phyloP scores from a whole-genome alignment of 176 grass and related monocot species.

The Oryza glumipatula region DNA sequence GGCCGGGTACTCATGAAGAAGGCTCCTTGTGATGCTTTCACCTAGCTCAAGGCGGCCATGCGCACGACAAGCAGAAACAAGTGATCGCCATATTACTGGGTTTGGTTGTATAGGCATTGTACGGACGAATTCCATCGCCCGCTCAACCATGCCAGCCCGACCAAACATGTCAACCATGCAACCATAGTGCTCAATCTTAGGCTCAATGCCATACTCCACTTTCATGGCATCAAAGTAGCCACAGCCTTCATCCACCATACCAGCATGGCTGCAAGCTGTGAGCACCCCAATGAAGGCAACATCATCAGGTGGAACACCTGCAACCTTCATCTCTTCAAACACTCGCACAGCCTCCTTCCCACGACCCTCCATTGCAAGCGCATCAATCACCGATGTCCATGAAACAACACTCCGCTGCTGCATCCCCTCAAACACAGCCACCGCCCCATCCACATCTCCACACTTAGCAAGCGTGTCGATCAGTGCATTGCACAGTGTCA shows the following conservation, averaged over 20 bases:
- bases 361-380: constrained; percentile 71
- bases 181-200: constrained; percentile 77
- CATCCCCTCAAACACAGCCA: constrained; percentile 62
- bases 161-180: constrained; percentile 81
- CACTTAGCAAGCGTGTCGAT: constrained; percentile 66
- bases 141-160: constrained; percentile 60
- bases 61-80: constrained; percentile 62
- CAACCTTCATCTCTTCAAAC: constrained; percentile 60
- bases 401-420: constrained; percentile 57
- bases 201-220: constrained; percentile 50
- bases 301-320: constrained; percentile 52
- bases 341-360: constrained; percentile 53
- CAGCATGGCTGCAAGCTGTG: constrained; percentile 64
- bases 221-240: constrained; percentile 64
- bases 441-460: constrained; percentile 58
- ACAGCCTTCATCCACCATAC: constrained; percentile 67
- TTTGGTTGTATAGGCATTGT: constrained; percentile 68
- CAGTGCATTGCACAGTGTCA: constrained; percentile 58
- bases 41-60: constrained; percentile 57
- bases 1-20: constrained; percentile 52
- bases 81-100: constrained; percentile 65
- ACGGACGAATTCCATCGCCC: constrained; percentile 53
- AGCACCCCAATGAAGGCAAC: constrained; percentile 70
- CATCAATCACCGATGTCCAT: constrained; percentile 70
- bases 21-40: constrained; percentile 56